Conservation (phyloP, 1,284 basidiomycete species). For the Boletus sp. region DNA sequence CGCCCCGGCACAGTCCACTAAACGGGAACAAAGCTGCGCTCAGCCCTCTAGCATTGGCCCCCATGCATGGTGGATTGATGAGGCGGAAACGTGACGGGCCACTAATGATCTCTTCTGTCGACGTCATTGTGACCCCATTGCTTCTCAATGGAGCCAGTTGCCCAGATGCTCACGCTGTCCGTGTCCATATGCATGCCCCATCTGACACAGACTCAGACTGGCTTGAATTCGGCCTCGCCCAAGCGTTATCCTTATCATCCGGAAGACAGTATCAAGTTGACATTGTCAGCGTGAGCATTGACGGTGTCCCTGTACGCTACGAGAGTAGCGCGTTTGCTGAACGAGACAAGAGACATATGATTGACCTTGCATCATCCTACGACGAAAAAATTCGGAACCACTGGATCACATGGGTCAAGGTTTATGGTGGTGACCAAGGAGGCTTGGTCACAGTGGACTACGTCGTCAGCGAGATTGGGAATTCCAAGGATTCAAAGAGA, state of each 20-base stretch:
- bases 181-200: constrained; percentile 54
- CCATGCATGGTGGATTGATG: constrained; percentile 21
- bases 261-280: constrained; percentile 43
- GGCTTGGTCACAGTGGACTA: constrained; percentile 63
- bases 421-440: constrained; percentile 51
- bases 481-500: constrained; percentile 29
- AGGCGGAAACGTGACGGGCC: constrained; percentile 51
- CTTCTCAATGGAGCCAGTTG: constrained; percentile 29
- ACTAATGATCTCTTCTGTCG: constrained; percentile 61
- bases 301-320: constrained; percentile 61
- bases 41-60: constrained; percentile 23
- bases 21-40: constrained; percentile 16
- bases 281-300: constrained; percentile 58
- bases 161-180: constrained; percentile 57
- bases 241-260: constrained; percentile 27
- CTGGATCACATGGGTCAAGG: constrained; percentile 65
- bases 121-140: constrained; percentile 54
- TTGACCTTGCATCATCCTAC: constrained; percentile 43
- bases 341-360: constrained; percentile 34
- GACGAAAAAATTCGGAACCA: constrained; percentile 49
- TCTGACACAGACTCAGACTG: constrained; percentile 57
- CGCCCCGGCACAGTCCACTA: constrained; percentile 36
- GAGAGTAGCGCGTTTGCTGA: constrained; percentile 47
- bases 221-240: constrained; percentile 76
- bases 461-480: constrained; percentile 42